Base-by-base conservation (phyloP, 768 basidiomycete species). In the Kwoniella pini region DNA sequence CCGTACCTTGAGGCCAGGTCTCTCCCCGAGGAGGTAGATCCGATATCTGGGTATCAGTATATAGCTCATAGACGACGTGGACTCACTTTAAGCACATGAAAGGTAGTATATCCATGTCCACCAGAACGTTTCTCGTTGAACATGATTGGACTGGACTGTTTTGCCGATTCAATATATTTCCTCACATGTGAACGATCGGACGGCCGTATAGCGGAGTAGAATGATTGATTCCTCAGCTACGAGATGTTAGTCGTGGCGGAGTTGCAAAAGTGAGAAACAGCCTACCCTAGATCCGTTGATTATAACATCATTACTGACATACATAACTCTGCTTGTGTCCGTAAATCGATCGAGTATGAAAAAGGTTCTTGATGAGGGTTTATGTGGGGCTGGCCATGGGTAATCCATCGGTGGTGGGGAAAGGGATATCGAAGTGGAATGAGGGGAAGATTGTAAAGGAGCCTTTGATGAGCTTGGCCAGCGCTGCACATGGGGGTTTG, bases 291-390 rank as follows among this genome's bases (percentile, higher is more conserved):
- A 43, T 27, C 61, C 55, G 15, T 65, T 61, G 28, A 67, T 30
- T 28, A 73, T 63, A 5, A 70, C 51, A 36, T 73, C 67, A 46
- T 76, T 76, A 40, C 66, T 73, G 36, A 62, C 64, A 51, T 63
- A 73, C 21, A 68, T 67, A 12, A 76, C 61, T 13, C 63, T 44
- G 24, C 50, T 51, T 4, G 70, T 67, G 27, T 71, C 68, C 2
- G 69, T 74, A 45, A 76, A 76, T 24, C 74, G 40, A 49, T 76
- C 70, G 12, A 76, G n/a, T n/a, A 73, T 55, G 60, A 73, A 67
- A 40, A 67, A 71, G 10, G 69, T 71, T 22, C 74, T 52, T 4
- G 61, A 57, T 4, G 58, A 36, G 10, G 49, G 69, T 24, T 61
- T 49, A 13, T 61, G 58, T 10, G 48, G 57, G 30, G 44, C 42